Conservation (phyloP, 371 early-diverging fungal species). For the Mucor piriformis region DNA sequence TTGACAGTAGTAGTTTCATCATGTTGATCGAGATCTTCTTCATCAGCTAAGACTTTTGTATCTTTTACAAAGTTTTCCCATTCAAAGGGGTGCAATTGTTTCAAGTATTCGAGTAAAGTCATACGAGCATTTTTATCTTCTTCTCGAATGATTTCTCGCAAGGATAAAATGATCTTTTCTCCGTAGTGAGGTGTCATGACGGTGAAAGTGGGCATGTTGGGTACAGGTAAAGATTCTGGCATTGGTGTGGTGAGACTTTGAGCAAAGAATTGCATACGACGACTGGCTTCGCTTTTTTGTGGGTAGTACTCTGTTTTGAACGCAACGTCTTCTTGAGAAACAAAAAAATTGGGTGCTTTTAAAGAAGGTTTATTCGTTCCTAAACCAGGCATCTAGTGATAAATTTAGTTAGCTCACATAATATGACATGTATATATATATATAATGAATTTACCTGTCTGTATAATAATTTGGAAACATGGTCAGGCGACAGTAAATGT, state of each 20-base stretch:
- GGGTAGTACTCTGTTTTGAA: constrained; percentile 80
- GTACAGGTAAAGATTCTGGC: constrained; percentile 82
- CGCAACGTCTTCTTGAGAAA: constrained; percentile 78
- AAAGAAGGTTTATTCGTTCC: constrained; percentile 66
- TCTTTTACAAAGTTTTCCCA: constrained; percentile 92
- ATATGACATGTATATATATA: neutral
- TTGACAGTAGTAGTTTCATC: constrained; percentile 2
- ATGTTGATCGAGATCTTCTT: constrained; percentile 24
- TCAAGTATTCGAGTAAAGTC: constrained; percentile 83
- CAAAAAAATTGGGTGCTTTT: constrained; percentile 81
- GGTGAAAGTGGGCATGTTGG: constrained; percentile 86
- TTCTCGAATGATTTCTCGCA: constrained; percentile 84
- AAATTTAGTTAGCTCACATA: neutral
- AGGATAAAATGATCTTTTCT: constrained; percentile 83
- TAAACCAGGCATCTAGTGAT: constrained; percentile 37
- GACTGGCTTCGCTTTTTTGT: constrained; percentile 77
- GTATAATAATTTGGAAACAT: constrained; percentile 76
- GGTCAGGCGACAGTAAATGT: constrained; percentile 77
- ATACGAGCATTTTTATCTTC: constrained; percentile 80
- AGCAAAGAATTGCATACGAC: constrained; percentile 88
- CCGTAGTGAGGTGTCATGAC: constrained; percentile 88
- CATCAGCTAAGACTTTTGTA: constrained; percentile 79
- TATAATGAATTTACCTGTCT: constrained; percentile 57
- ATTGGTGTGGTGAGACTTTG: constrained; percentile 84
- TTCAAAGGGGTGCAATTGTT: constrained; percentile 80